A percentile compares a stretch with the other conserved stretches of the same genome.
Evolutionary conservation across 2,329 filamentous ascomycete genomes (phyloP).

Genomic region (Chaetomium sp.): DNA sequence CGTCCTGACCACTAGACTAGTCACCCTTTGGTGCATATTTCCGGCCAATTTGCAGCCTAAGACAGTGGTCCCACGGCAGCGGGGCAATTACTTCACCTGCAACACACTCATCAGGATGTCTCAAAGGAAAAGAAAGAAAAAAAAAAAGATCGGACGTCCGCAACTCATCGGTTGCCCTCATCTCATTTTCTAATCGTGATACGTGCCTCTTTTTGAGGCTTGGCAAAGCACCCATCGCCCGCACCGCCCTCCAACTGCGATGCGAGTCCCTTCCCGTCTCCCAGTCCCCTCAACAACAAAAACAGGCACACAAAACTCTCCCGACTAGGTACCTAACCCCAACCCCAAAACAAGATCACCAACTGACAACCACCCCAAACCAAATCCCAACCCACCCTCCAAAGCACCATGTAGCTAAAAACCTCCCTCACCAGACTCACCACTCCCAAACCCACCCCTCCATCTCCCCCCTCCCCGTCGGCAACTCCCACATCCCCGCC

Average conservation of each 20-base stretch:
- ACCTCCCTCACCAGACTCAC: background rate
- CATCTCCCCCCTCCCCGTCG: slow-evolving; percentile 38
- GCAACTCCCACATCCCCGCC: slow-evolving; percentile 29
- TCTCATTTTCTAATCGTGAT: background rate
- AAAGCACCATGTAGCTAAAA: background rate
- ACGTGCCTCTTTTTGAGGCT: background rate
- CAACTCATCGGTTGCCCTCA: background rate
- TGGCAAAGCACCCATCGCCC: background rate
- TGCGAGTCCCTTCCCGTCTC: background rate
- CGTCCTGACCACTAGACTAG: slow-evolving; percentile 29
- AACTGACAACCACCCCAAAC: no score
- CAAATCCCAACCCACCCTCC: background rate
- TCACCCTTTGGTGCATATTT: slow-evolving; percentile 17
- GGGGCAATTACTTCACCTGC: background rate
- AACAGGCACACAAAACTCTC: no score
- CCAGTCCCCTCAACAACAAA: no score
- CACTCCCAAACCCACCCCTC: slow-evolving; percentile 35
- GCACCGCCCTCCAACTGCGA: background rate
- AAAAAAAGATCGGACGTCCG: background rate
- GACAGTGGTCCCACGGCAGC: background rate
- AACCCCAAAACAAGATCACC: no score
- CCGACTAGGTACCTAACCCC: no score
- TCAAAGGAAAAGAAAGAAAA: no score
- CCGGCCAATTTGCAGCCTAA: background rate
- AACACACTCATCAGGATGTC: background rate